phyloP scores from a whole-genome alignment of 805 yeast species.

The Saturnispora sanitii region DNA sequence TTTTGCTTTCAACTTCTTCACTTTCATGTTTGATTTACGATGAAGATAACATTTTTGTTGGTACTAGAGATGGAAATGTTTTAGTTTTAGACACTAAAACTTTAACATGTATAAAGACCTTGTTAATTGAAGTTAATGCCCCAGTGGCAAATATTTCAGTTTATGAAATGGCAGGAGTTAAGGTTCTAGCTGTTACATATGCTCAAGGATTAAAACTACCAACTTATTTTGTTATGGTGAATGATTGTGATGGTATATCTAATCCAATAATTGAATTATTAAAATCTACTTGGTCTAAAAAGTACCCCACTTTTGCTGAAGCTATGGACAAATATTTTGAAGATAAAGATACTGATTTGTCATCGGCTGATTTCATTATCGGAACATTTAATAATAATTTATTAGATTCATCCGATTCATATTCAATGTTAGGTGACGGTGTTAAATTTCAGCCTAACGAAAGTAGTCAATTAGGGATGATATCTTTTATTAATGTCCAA shows the following conservation, averaged over 20 bases:
- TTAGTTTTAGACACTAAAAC: constrained; percentile 9
- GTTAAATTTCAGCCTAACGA: constrained; percentile 6
- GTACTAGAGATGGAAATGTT: constrained; percentile 14
- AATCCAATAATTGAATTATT: background rate
- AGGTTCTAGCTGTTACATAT: constrained; percentile 1
- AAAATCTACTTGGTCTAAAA: background rate
- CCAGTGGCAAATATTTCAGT: constrained; percentile 10
- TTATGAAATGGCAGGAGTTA: background rate
- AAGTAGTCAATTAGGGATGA: constrained; percentile 1
- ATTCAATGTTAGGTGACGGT: constrained; percentile 3
- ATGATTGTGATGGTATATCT: background rate
- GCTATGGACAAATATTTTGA: constrained; percentile 2
- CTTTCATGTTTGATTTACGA: constrained; percentile 7
- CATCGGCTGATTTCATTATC: background rate
- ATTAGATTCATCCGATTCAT: background rate
- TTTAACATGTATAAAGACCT: constrained; percentile 8
- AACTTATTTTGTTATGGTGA: constrained; percentile 1
- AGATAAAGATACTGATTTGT: background rate
- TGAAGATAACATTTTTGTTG: constrained; percentile 6
- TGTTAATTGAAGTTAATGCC: constrained; percentile 5
- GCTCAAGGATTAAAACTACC: constrained; percentile 3
- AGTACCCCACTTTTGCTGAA: background rate
- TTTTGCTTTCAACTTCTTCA: constrained; percentile 11
- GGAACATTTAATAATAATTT: constrained; percentile 2
- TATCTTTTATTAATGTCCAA: constrained; percentile 4